Percentiles rank a stretch among this genome's conserved stretches.
Conservation (phyloP, 805 yeast species). For the Ogataea saltuana region DNA sequence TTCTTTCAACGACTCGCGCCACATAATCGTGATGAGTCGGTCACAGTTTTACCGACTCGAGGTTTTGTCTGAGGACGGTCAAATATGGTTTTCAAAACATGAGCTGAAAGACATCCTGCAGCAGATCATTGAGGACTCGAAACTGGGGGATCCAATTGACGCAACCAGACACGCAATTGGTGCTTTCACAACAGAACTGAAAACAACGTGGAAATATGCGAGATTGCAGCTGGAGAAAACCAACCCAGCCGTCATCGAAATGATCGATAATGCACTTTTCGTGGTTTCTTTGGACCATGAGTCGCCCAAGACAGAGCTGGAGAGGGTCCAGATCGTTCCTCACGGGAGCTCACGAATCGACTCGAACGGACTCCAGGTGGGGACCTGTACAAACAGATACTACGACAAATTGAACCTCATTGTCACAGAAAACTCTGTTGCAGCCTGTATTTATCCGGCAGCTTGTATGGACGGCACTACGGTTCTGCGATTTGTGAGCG, state of each 20-base stretch:
- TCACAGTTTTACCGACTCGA: constrained; percentile 53
- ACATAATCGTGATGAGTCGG: constrained; percentile 49
- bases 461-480: constrained; percentile 60
- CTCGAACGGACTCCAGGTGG: constrained; percentile 50
- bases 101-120: constrained; percentile 49
- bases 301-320: constrained; percentile 47
- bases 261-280: constrained; percentile 52
- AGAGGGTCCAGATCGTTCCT: constrained; percentile 48
- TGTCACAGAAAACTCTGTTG: constrained; percentile 55
- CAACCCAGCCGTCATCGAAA: constrained; percentile 38
- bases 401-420: constrained; percentile 58
- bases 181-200: constrained; percentile 54
- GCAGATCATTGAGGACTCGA: constrained; percentile 43
- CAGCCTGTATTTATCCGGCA: constrained; percentile 61
- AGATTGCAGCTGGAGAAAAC: constrained; percentile 43
- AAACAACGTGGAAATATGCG: constrained; percentile 48
- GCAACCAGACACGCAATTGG: constrained; percentile 51
- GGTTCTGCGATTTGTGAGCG: constrained; percentile 55
- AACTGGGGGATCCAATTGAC: constrained; percentile 37
- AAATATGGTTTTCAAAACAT: constrained; percentile 54
- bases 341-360: constrained; percentile 52
- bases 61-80: constrained; percentile 45
- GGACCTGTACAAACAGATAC: constrained; percentile 60
- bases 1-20: constrained; percentile 42
- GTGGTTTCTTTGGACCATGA: constrained; percentile 52